These are phyloP conservation scores for Rhododendron mucronatum DNA, from an alignment of 148 eudicot genomes.

Conservation along the genomic window DNA sequence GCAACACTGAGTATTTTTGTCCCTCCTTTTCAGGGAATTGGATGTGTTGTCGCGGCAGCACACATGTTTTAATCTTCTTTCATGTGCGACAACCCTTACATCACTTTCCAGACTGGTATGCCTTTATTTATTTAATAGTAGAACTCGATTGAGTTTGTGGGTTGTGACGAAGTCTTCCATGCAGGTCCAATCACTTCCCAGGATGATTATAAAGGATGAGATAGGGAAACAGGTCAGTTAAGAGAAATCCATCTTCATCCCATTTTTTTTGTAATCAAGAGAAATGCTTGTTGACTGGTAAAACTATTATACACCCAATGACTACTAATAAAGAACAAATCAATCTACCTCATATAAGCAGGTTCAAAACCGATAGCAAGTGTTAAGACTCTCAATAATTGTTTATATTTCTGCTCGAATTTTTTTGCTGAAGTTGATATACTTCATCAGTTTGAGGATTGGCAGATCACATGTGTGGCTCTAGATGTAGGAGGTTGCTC, in stretches of 20 bases:
- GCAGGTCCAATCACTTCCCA: conserved; percentile 98
- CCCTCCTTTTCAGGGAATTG: conserved; percentile 62
- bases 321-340: neutral
- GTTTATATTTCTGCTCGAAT: neutral
- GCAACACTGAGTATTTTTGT: conserved; percentile 10
- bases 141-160: neutral
- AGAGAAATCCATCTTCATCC: neutral
- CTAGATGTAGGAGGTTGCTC: neutral
- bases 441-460: neutral
- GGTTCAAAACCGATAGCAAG: neutral
- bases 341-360: neutral
- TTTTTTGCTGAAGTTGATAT: neutral
- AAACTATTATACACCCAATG: neutral
- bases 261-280: neutral
- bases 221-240: conserved; percentile 93
- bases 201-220: conserved; percentile 96
- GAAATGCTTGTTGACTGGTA: conserved; percentile 11
- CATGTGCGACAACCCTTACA: conserved; percentile 89
- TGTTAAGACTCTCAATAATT: neutral
- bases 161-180: conserved; percentile 18
- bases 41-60: conserved; percentile 87
- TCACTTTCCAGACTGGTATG: conserved; percentile 96
- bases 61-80: conserved; percentile 83
- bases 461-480: neutral
- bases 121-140: neutral